Evolutionary conservation across 176 grass and related monocot genomes (phyloP), one percentile per base, ranked within the genome.

Genomic region (Carex pumila): DNA sequence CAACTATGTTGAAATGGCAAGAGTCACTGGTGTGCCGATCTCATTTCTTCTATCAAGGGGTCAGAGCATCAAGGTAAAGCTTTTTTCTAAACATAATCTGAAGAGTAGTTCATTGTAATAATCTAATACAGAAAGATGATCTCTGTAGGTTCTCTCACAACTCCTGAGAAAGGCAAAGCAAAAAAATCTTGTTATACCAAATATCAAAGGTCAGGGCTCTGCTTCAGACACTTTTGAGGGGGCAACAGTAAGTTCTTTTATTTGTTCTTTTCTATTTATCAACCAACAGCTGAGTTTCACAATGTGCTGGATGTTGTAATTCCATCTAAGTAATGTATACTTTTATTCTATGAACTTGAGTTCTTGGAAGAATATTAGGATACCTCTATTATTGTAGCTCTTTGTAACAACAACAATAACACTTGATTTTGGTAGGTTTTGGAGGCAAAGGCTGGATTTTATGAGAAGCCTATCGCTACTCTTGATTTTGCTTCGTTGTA

Each of bases 401-500:
- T 13, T 56, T 54, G 73, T 55, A 17, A 77, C 21, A 11, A 22
- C 15, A 36, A 45, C 21, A 77, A 81, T 67, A 62, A 62, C 2
- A 45, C 0, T 19, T 68, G 43, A 10, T 61, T 71, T 86, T 87
- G 86, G 52, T 86, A 98, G 95, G 95, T 98, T 85, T 93, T 98
- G 91, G 95, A 98, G 86, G 95, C 95, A 85, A 93, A 89, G 69
- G 91, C 93, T 91, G 95, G 95, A 87, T 98, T 87, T 90, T 98
- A 95, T 90, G 95, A 98, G 71, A 98, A 93, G 60, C 95, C 95
- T 19, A 98, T 98, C 50, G 92, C 95, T 77, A 98, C 95, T 86
- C 91, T 98, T 88, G 95, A 98, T 85, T 98, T 98, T 86, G 95
- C 95, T 93, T 98, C 95, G 71, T 85, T 98, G 81, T 98, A 98